Base-by-base conservation (phyloP, 768 basidiomycete species). In the Filobasidium floriforme region DNA sequence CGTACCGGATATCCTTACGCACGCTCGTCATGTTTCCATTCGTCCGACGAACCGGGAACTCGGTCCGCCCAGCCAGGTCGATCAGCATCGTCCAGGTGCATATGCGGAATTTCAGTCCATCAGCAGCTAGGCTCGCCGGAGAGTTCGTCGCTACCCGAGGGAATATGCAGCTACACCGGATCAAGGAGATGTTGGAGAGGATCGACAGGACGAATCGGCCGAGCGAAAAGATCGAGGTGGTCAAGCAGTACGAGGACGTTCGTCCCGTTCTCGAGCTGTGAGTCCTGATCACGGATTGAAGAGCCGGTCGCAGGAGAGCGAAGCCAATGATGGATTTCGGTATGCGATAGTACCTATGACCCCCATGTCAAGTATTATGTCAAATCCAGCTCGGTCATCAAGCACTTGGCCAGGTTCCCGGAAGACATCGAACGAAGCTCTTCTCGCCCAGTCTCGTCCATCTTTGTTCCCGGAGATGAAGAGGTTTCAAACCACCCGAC, bases 201-300 rank as follows among this genome's bases (percentile, higher is more conserved):
- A 72, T 73, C 9, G 51, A 66, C 11, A 66, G 66, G 0, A 73
- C 68, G 32, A 77, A 77, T 65, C 66, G 67, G 19, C 74, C 72
- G 43, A 11, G 4, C 5, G 66, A 43, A 12, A 77, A 77, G 49
- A 64, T 70, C 55, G 49, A 15, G 55, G 73, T 77, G 61, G 71
- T 77, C 18, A 62, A 61, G 14, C 66, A 73, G 49, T 75, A 72
- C 66, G 73, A 74, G 3, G 73, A 77, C 41, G 51, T 77, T 19
- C 24, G 69, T 28, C 52, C 64, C 19, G 52, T 77, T 12, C 66
- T 77, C 18, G 74, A 75, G 37, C 70, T 68, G 76, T 77, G 57
- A 65, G 74, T 76, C 14, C 2, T 19, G 22, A 65, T 44, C 37
- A 5, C 32, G 1, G 11, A 7, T 29, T 3, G 2, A 5, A 26